These are phyloP conservation scores for Laguncularia racemosa DNA, from an alignment of 345 rosid genomes.

Conservation along the genomic window DNA sequence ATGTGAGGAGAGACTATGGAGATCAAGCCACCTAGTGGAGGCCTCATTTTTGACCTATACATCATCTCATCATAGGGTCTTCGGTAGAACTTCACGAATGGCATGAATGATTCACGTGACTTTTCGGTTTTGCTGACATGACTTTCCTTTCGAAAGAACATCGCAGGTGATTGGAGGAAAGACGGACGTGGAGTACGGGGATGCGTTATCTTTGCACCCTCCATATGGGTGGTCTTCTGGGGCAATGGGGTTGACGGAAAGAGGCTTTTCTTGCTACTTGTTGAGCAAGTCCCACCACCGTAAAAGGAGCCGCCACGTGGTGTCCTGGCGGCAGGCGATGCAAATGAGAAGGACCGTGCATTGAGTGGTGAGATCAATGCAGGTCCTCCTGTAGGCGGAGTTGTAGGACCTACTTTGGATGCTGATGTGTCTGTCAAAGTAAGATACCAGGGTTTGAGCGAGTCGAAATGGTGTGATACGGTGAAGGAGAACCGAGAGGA, in stretches of 20 bases:
- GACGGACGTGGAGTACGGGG: constrained; percentile 70
- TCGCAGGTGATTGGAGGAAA: constrained; percentile 86
- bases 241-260: constrained; percentile 86
- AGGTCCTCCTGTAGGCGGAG: constrained; percentile 33
- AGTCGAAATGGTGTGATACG: constrained; percentile 77
- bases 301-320: constrained; percentile 22
- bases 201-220: constrained; percentile 1
- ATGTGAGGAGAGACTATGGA: constrained; percentile 70
- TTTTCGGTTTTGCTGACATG: constrained; percentile 48
- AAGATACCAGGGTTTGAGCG: constrained; percentile 94
- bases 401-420: constrained; percentile 36
- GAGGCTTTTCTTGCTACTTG: constrained; percentile 31
- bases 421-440: constrained; percentile 55
- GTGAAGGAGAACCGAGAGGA: constrained; percentile 93
- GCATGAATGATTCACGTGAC: constrained; percentile 70
- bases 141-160: constrained; percentile 59
- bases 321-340: constrained; percentile 68
- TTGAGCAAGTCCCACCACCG: constrained; percentile 14
- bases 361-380: constrained; percentile 60
- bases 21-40: constrained; percentile 83
- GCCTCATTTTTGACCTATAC: constrained; percentile 80
- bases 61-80: constrained; percentile 92
- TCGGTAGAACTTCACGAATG: constrained; percentile 62
- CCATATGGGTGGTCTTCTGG: constrained; percentile 27
- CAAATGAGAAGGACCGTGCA: constrained; percentile 65